phyloP scores from a whole-genome alignment of 352 stramenopile genomes.

The Pythium oligandrum region DNA sequence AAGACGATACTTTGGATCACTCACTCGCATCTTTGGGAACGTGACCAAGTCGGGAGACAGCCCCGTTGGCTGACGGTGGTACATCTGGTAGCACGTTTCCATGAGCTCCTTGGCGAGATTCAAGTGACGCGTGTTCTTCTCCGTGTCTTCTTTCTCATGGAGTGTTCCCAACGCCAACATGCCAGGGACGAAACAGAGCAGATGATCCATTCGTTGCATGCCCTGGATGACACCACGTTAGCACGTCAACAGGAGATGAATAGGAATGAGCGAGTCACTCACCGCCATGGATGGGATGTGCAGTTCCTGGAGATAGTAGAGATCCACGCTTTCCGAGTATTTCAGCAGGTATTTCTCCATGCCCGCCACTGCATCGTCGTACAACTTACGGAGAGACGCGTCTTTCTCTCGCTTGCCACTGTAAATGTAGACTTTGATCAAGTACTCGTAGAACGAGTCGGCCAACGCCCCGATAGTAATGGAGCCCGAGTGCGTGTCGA shows the following conservation, averaged over 20 bases:
- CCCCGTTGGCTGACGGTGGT: conserved; percentile 87
- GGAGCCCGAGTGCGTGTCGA: conserved; percentile 19
- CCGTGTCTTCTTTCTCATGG: conserved; percentile 41
- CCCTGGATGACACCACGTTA: too few relatives aligned
- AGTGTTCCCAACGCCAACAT: conserved; percentile 92
- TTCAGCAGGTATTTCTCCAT: conserved; percentile 91
- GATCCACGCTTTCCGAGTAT: conserved; percentile 45
- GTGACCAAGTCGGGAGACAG: conserved; percentile 92
- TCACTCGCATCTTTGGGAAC: conserved; percentile 69
- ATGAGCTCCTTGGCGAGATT: conserved; percentile 87
- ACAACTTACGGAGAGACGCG: conserved; percentile 76
- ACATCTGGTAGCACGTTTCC: conserved; percentile 95
- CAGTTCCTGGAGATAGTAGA: conserved; percentile 71
- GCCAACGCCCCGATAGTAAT: conserved; percentile 93
- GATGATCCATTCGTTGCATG: conserved; percentile 91
- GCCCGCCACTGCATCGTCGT: conserved; percentile 92
- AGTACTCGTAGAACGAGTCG: conserved; percentile 98
- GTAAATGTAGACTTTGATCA: conserved; percentile 98
- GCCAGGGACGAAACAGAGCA: conserved; percentile 95
- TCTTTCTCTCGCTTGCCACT: conserved; percentile 77
- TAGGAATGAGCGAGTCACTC: not conserved
- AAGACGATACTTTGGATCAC: conserved; percentile 89
- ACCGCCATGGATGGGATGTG: conserved; percentile 42
- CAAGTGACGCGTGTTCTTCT: conserved; percentile 80
- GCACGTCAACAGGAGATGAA: too few relatives aligned